Percentiles rank a stretch among this genome's conserved stretches.
phyloP scores from a whole-genome alignment of 1,139 yeast species.

The Diutina pseudorugosa region DNA sequence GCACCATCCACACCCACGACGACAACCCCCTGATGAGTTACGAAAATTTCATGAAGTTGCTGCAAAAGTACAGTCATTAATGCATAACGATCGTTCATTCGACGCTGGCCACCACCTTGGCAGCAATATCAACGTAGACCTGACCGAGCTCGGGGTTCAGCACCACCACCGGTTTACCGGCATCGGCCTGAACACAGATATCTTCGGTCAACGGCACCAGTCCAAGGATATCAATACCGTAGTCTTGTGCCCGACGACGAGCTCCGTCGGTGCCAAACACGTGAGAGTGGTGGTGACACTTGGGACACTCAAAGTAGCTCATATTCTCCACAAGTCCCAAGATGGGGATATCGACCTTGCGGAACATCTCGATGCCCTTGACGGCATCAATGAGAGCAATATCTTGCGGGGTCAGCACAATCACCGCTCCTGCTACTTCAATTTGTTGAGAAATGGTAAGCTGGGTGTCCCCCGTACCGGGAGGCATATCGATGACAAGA shows the following conservation, averaged over 20 bases:
- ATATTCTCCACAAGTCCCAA: slow-evolving; percentile 75
- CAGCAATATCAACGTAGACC: slow-evolving; percentile 36
- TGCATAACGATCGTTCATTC: not conserved
- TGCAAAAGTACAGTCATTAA: slow-evolving; percentile 2
- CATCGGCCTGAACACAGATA: slow-evolving; percentile 52
- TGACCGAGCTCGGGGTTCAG: slow-evolving; percentile 26
- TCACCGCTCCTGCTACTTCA: slow-evolving; percentile 66
- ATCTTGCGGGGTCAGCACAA: slow-evolving; percentile 83
- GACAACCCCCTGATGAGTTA: slow-evolving; percentile 1
- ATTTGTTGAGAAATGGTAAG: slow-evolving; percentile 69
- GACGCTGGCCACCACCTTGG: slow-evolving; percentile 9
- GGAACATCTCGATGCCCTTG: slow-evolving; percentile 71
- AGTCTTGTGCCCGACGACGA: slow-evolving; percentile 38
- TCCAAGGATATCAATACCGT: slow-evolving; percentile 43
- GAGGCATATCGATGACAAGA: slow-evolving; percentile 76
- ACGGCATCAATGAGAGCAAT: slow-evolving; percentile 74
- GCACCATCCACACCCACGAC: not conserved
- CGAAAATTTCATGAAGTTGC: slow-evolving; percentile 3
- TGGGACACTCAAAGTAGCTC: slow-evolving; percentile 69
- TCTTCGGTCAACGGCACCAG: slow-evolving; percentile 54
- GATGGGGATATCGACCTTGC: slow-evolving; percentile 62
- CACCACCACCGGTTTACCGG: slow-evolving; percentile 53
- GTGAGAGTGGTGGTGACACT: slow-evolving; percentile 62
- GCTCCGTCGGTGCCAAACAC: slow-evolving; percentile 68
- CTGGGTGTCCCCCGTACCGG: slow-evolving; percentile 88